A percentile compares a stretch with the other conserved stretches of the same genome.
Evolutionary conservation across 371 early-diverging fungal species (phyloP).

Genomic region (Phascolomyces articulosus): DNA sequence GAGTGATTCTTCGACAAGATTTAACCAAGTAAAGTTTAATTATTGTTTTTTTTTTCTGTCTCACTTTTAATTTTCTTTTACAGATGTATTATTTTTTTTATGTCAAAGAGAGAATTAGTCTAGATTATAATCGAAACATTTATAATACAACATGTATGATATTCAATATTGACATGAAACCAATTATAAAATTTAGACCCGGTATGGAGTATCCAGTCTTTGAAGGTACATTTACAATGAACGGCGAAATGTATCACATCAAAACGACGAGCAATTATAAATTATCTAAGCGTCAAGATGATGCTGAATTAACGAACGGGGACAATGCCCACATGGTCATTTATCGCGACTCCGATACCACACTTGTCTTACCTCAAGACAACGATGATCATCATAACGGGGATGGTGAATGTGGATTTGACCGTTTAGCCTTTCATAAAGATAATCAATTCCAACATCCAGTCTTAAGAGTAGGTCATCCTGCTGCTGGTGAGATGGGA

Average conservation of each 20-base stretch:
- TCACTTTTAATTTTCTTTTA: too few relatives aligned
- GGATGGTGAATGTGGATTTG: constrained; percentile 28
- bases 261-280: constrained; percentile 62
- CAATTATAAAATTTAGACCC: constrained; percentile 13
- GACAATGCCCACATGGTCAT: constrained; percentile 52
- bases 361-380: constrained; percentile 4
- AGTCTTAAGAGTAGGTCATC: neutral
- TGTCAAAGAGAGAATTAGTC: neutral
- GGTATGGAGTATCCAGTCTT: constrained; percentile 44
- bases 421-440: constrained; percentile 19
- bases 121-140: neutral
- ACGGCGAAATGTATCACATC: constrained; percentile 66
- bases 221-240: constrained; percentile 65
- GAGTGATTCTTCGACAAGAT: constrained; percentile 63
- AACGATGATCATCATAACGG: constrained; percentile 8
- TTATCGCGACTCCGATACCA: constrained; percentile 71
- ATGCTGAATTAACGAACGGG: constrained; percentile 39
- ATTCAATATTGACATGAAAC: too few relatives aligned
- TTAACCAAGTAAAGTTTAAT: constrained; percentile 29
- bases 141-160: too few relatives aligned
- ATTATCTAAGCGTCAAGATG: constrained; percentile 57
- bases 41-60: too few relatives aligned
- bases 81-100: too few relatives aligned
- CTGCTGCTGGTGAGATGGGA: neutral
- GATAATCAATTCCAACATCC: constrained; percentile 3